Evolutionary conservation across 1,139 yeast genomes (phyloP).

Genomic region (Pichia terricola): DNA sequence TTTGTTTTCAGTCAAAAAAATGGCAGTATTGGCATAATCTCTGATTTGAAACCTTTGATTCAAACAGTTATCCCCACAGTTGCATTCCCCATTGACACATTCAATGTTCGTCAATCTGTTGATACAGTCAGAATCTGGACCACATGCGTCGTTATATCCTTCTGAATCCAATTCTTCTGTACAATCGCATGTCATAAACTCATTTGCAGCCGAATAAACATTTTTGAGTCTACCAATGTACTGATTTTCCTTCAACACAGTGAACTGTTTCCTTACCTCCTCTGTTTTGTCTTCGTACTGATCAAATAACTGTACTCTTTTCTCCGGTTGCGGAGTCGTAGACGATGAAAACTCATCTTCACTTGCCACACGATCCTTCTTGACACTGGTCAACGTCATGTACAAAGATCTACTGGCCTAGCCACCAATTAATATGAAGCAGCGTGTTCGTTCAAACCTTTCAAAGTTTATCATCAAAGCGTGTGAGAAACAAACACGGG

Average conservation of each 20-base stretch:
- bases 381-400: not conserved
- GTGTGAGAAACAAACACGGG: too few relatives aligned
- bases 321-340: slow-evolving; percentile 15
- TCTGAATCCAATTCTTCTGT: slow-evolving; percentile 30
- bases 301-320: slow-evolving; percentile 28
- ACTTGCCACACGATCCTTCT: not conserved
- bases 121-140: slow-evolving; percentile 80
- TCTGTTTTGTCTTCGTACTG: slow-evolving; percentile 51
- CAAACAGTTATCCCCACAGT: slow-evolving; percentile 72
- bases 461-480: too few relatives aligned
- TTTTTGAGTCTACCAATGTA: slow-evolving; percentile 33
- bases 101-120: slow-evolving; percentile 88
- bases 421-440: too few relatives aligned
- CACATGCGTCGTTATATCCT: slow-evolving; percentile 61
- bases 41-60: slow-evolving; percentile 80
- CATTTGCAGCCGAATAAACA: slow-evolving; percentile 23
- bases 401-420: too few relatives aligned
- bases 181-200: slow-evolving; percentile 86
- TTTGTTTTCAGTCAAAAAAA: slow-evolving; percentile 70
- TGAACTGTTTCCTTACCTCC: slow-evolving; percentile 60
- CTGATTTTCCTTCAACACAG: slow-evolving; percentile 45
- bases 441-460: too few relatives aligned
- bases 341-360: slow-evolving; percentile 10
- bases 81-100: slow-evolving; percentile 64
- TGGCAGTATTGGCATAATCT: slow-evolving; percentile 64